A percentile compares a stretch with the other conserved stretches of the same genome.
phyloP scores from a whole-genome alignment of 129 eudicot genomes.

The Tanacetum coccineum region DNA sequence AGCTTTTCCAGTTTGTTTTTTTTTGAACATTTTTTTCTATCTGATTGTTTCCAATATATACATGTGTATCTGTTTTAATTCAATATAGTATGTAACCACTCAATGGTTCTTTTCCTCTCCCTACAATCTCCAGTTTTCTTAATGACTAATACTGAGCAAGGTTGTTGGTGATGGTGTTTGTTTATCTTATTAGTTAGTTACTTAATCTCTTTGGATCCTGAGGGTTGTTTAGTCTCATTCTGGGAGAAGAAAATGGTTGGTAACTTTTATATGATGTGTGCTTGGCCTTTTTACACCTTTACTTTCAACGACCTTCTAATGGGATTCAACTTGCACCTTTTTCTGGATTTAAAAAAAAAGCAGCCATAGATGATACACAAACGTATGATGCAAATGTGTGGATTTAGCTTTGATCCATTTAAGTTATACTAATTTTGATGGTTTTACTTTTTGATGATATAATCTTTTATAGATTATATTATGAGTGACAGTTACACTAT shows the following conservation, averaged over 20 bases:
- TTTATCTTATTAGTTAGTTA: constrained; percentile 66
- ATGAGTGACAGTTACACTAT: too few species aligned
- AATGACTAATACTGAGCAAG: not conserved
- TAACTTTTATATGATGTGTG: constrained; percentile 10
- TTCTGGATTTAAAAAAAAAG: constrained; percentile 18
- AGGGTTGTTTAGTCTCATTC: constrained; percentile 88
- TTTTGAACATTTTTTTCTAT: too few species aligned
- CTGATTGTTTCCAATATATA: too few species aligned
- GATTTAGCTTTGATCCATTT: constrained; percentile 90
- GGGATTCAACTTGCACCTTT: not conserved
- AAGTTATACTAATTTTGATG: constrained; percentile 42
- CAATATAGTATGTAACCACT: too few species aligned
- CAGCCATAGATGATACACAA: constrained; percentile 97
- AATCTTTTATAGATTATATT: not conserved
- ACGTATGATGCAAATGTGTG: constrained; percentile 99
- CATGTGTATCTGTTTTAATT: too few species aligned
- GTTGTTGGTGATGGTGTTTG: constrained; percentile 10
- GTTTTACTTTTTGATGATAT: constrained; percentile 1
- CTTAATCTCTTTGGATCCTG: constrained; percentile 94
- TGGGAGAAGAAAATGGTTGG: constrained; percentile 98
- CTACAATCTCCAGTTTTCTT: not conserved
- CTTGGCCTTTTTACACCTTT: not conserved
- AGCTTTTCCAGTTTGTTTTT: too few species aligned
- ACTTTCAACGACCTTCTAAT: not conserved
- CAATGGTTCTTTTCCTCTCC: too few species aligned